Evolutionary conservation across 371 early-diverging fungal species (phyloP), one percentile per base, ranked within the genome.

Genomic region (Apophysomyces elegans): DNA sequence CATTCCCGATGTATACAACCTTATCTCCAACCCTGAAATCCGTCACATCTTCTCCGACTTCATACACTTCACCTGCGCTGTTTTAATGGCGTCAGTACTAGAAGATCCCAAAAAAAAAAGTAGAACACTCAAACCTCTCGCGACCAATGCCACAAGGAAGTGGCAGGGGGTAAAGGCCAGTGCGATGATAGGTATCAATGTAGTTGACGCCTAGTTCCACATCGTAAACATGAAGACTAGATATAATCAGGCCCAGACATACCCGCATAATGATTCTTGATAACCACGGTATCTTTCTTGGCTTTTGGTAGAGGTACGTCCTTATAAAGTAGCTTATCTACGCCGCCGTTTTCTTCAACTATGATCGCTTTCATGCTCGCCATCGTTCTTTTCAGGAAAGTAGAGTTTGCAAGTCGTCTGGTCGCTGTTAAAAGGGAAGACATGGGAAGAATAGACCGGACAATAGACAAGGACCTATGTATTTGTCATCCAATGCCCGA

Each of bases 161-260:
- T 4, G 82, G 64, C 7, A 90, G 73, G 21, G 84, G 85, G 69
- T 96, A 96, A 11, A 94, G 81, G 35, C 98, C 98, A 11, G 85
- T 76, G 62, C 98, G 90, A 65, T 92, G 95, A 74, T 96, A 96
- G 0, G 93, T 97, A 73, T 98, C 98, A 63, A 98, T 96, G 59
- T 85, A 96, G 79, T 97, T 98, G 62, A 98, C 86, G 9, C 97
- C 79, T 79, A 37, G 8, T 26, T 3, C 32, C 14, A 18, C 18
- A 18, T 6, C 57, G 5, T 11, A 38, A 2, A 44, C 2, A 18
- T 35, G 14, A 45, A 12, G 50, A 12, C 41, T 63, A 6, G 59
- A 12, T 16, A 18, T 56, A 14, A 36, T 37, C 37, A 65, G 9
- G 0, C 7, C 18, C 37, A 37, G 37, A 6, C 63, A 58, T 69